These are phyloP conservation scores for Chaetomium olivaceum DNA, from an alignment of 2,329 filamentous ascomycete genomes.

Conservation along the genomic window DNA sequence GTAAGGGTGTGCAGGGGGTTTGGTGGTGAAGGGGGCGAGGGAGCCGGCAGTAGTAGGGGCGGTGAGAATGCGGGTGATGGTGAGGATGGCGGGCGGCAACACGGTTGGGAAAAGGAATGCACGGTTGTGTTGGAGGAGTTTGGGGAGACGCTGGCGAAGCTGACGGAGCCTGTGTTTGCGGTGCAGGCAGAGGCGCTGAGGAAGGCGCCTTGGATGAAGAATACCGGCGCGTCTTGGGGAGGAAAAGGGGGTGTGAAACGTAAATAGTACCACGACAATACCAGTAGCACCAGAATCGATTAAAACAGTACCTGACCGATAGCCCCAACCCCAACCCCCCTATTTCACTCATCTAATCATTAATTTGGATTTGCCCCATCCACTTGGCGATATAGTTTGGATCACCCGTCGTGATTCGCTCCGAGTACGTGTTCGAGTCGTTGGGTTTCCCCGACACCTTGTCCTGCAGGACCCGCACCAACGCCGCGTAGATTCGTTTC, in stretches of 20 bases:
- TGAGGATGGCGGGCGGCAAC: no score
- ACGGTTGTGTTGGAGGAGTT: slow-evolving; percentile 40
- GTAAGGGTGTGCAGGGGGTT: slow-evolving; percentile 46
- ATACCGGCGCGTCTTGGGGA: background rate
- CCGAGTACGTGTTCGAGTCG: background rate
- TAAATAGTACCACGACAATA: background rate
- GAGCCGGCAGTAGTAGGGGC: slow-evolving; percentile 32
- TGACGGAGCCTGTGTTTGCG: slow-evolving; percentile 40
- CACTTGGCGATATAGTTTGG: background rate
- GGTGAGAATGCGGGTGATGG: slow-evolving; percentile 6
- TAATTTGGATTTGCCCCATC: background rate
- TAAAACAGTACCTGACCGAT: background rate
- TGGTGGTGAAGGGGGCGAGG: slow-evolving; percentile 35
- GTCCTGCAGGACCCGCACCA: background rate
- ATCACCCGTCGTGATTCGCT: background rate
- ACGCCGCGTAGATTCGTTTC: background rate
- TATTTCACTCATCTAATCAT: background rate
- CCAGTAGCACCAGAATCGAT: background rate
- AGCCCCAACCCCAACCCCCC: no score
- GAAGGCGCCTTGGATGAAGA: slow-evolving; percentile 34
- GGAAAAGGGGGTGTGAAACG: background rate
- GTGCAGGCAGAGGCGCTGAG: slow-evolving; percentile 39
- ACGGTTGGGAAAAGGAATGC: slow-evolving; percentile 21
- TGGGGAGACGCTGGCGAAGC: slow-evolving; percentile 37
- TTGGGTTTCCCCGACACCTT: background rate